Percentiles rank a stretch among this genome's conserved stretches.
Conservation (phyloP, 73 alveolate species). For the Durusdinium trenchii region DNA sequence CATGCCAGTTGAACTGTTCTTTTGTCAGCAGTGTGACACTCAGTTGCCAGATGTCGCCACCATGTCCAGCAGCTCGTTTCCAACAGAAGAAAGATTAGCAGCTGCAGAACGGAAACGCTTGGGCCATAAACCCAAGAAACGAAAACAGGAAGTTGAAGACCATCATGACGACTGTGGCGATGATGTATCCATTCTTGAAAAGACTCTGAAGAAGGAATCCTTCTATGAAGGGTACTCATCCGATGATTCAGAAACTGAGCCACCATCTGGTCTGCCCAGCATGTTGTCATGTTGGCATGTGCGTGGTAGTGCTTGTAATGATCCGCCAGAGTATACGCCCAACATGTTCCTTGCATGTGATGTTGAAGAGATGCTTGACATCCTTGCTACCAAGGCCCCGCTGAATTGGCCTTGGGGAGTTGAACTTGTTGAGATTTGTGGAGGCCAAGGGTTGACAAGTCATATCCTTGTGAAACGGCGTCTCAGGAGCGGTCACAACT, state of each 20-base stretch:
- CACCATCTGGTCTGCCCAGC: not conserved
- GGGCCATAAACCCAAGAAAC: not conserved
- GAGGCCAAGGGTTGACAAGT: not conserved
- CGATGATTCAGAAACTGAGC: not conserved
- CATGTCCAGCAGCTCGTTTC: not conserved
- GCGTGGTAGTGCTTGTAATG: not conserved
- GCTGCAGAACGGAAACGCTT: not conserved
- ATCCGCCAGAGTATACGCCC: not conserved
- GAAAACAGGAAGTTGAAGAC: not conserved
- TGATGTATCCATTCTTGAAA: not conserved
- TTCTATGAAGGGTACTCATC: not conserved
- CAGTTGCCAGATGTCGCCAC: too few species aligned
- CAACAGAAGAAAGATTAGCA: not conserved
- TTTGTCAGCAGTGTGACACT: not conserved
- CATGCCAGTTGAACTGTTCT: not conserved
- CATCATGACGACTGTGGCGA: not conserved
- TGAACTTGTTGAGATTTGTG: not conserved
- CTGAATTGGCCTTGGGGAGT: not conserved
- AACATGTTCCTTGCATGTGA: not conserved
- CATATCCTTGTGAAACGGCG: not conserved
- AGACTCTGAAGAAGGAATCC: not conserved
- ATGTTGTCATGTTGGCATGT: not conserved
- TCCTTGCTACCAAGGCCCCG: not conserved
- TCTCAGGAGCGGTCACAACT: not conserved
- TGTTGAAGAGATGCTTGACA: not conserved